A percentile compares a stretch with the other conserved stretches of the same genome.
Conservation (phyloP, 257 asterid genomes). For the Nicotiana sylvestris region DNA sequence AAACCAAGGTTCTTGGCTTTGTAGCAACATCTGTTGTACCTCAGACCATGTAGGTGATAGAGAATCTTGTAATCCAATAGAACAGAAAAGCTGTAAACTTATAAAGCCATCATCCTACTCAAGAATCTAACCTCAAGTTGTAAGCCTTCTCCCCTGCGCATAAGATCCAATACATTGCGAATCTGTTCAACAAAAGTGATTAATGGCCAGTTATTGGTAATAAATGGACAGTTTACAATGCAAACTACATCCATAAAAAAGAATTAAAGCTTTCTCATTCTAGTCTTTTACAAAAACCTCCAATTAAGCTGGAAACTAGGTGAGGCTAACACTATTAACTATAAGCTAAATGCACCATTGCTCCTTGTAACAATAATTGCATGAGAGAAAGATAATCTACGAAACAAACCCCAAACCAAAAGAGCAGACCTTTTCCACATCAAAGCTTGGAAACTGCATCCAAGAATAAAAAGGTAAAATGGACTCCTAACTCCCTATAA, state of each 20-base stretch:
- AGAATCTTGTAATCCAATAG: not conserved
- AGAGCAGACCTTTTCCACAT: not conserved
- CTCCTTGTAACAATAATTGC: not conserved
- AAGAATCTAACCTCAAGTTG: constrained; percentile 64
- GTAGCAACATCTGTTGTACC: not conserved
- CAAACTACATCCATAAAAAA: not conserved
- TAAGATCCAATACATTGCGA: constrained; percentile 81
- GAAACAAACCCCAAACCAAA: not conserved
- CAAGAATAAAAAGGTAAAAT: not conserved
- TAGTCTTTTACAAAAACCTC: not conserved
- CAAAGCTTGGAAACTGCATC: not conserved
- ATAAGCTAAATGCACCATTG: not conserved
- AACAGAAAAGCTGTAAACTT: not conserved
- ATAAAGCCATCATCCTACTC: not conserved
- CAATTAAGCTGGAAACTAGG: not conserved
- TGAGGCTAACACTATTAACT: not conserved
- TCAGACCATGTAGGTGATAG: not conserved
- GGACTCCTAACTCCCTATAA: not conserved
- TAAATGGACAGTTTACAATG: not conserved
- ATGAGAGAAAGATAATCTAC: not conserved
- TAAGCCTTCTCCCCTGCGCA: constrained; percentile 87
- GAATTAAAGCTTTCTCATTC: not conserved
- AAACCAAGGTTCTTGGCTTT: no score
- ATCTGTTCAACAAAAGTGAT: constrained; percentile 44
- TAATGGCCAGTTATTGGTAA: not conserved